Evolutionary conservation across 1,284 basidiomycete genomes (phyloP).

Genomic region (Tetrapyrgos nigripes): DNA sequence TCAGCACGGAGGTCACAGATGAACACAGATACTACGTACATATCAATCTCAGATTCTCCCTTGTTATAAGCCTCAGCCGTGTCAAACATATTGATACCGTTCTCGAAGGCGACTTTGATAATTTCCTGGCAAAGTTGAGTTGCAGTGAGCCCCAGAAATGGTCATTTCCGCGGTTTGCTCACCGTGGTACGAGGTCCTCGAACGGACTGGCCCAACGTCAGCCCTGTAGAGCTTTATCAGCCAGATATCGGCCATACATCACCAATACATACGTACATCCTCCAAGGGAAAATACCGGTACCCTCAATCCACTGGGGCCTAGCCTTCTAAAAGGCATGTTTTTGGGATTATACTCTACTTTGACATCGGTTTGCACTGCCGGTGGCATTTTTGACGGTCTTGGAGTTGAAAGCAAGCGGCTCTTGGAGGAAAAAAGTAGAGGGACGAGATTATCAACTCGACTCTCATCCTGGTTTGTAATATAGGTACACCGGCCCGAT

Average conservation of each 20-base stretch:
- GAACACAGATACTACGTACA: conserved; percentile 43
- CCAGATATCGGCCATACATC: not conserved
- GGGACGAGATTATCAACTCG: too few relatives aligned
- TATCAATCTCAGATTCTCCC: conserved; percentile 75
- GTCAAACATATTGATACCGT: conserved; percentile 73
- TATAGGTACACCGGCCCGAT: too few relatives aligned
- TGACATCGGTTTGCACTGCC: conserved; percentile 5
- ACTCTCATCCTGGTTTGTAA: too few relatives aligned
- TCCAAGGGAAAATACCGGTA: conserved; percentile 82
- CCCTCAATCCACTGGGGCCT: conserved; percentile 72
- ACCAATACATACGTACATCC: conserved; percentile 63
- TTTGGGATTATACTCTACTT: conserved; percentile 59
- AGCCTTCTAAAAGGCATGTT: conserved; percentile 79
- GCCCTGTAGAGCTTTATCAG: conserved; percentile 43
- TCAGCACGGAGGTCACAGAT: not conserved
- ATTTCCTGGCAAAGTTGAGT: conserved; percentile 51
- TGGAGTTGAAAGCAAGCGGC: not conserved
- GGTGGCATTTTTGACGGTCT: not conserved
- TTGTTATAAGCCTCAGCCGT: conserved; percentile 64
- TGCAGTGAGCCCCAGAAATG: not conserved
- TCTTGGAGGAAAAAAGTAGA: not conserved
- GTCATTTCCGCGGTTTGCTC: conserved; percentile 14
- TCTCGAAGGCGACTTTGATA: conserved; percentile 68
- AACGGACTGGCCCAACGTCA: conserved; percentile 73
- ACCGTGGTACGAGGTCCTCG: conserved; percentile 76